A percentile compares a stretch with the other conserved stretches of the same genome.
Evolutionary conservation across 2,329 filamentous ascomycete species (phyloP).

Genomic region (Cytospora leucostoma): DNA sequence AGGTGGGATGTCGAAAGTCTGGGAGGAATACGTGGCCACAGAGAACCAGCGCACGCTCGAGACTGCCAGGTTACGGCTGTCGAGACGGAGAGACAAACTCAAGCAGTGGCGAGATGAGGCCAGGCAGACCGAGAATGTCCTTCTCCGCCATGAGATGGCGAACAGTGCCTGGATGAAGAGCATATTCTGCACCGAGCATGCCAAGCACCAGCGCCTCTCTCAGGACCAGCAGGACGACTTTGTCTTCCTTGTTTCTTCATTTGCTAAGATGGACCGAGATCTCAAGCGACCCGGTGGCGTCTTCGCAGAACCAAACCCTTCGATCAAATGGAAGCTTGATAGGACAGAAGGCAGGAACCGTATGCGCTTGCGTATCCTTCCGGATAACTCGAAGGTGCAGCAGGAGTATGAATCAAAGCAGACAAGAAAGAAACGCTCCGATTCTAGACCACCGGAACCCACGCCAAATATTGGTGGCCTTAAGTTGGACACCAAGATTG

Average conservation of each 20-base stretch:
- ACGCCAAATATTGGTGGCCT: conserved; percentile 28
- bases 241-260: conserved; percentile 72
- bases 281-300: conserved; percentile 79
- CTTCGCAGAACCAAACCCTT: conserved; percentile 61
- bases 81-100: conserved; percentile 79
- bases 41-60: conserved; percentile 84
- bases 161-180: conserved; percentile 94
- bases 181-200: conserved; percentile 87
- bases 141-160: conserved; percentile 81
- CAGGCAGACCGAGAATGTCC: conserved; percentile 66
- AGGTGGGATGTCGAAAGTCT: conserved; percentile 74
- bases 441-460: conserved; percentile 29
- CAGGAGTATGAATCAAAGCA: conserved; percentile 82
- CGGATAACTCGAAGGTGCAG: conserved; percentile 68
- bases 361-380: conserved; percentile 85
- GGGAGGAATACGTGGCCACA: conserved; percentile 82
- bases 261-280: conserved; percentile 77
- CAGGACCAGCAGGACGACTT: conserved; percentile 95
- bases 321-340: conserved; percentile 86
- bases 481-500: conserved; percentile 35
- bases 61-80: conserved; percentile 67
- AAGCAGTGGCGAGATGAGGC: conserved; percentile 77
- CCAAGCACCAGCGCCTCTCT: conserved; percentile 83
- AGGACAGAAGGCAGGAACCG: conserved; percentile 93
- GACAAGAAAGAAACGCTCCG: conserved; percentile 30